Conservation (phyloP, 2,329 filamentous ascomycete genomes). For the Paraconiothyrium sp. region DNA sequence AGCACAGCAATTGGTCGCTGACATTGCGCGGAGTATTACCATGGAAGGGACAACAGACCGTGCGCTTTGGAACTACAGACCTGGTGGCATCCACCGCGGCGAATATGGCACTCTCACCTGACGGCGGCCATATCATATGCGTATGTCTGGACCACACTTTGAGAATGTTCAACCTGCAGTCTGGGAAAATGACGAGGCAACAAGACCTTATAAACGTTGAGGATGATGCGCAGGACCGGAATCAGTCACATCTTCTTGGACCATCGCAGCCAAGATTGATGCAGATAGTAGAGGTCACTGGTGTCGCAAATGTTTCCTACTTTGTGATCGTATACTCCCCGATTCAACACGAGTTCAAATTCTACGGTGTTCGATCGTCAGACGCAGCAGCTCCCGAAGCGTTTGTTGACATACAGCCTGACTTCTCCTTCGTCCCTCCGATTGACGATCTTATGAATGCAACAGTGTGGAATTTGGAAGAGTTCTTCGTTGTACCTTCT, state of each 20-base stretch:
- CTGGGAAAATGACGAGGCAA: conserved; percentile 78
- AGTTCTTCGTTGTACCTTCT: conserved; percentile 55
- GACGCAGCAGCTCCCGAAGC: conserved; percentile 64
- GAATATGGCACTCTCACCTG: conserved; percentile 61
- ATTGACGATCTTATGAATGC: conserved; percentile 61
- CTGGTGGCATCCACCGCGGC: conserved; percentile 68
- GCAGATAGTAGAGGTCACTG: conserved; percentile 70
- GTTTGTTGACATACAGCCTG: conserved; percentile 76
- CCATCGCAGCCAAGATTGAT: conserved; percentile 81
- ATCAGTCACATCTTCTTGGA: conserved; percentile 78
- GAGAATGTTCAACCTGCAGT: conserved; percentile 88
- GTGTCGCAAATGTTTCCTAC: conserved; percentile 61
- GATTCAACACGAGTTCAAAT: conserved; percentile 90
- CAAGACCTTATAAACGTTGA: conserved; percentile 78
- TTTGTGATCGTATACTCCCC: conserved; percentile 87
- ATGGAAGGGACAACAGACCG: conserved; percentile 70
- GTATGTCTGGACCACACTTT: conserved; percentile 89
- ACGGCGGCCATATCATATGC: conserved; percentile 71
- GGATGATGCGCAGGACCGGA: conserved; percentile 68
- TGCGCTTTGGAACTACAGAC: conserved; percentile 74
- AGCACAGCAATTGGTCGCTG: conserved; percentile 77
- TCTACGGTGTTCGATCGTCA: conserved; percentile 79
- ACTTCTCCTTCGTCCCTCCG: conserved; percentile 70
- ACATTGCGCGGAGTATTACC: conserved; percentile 65
- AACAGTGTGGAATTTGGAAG: conserved; percentile 61